These are phyloP conservation scores for Adansonia madagascariensis DNA, from an alignment of 441 rosid species.

Conservation along the genomic window DNA sequence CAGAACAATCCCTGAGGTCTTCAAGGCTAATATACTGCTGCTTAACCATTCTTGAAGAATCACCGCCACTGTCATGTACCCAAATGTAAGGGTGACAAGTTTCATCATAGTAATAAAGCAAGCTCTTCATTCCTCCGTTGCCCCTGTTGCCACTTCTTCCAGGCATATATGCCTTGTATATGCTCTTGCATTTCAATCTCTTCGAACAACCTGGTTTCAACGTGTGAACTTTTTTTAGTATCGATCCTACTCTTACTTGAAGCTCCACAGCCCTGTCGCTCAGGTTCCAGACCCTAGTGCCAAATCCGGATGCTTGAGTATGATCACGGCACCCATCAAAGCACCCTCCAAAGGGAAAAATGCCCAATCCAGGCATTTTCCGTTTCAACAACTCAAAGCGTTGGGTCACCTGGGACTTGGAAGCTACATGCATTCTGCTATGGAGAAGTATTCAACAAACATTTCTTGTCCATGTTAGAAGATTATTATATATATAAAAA, in stretches of 20 bases:
- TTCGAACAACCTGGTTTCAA: constrained; percentile 85
- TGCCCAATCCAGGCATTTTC: constrained; percentile 52
- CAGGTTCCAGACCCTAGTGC: constrained; percentile 74
- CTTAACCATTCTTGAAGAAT: constrained; percentile 81
- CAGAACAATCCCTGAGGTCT: constrained; percentile 79
- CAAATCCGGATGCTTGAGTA: constrained; percentile 56
- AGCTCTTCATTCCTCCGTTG: constrained; percentile 47
- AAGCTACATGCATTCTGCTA: constrained; percentile 26
- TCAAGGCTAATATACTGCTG: constrained; percentile 86
- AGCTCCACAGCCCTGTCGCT: constrained; percentile 79
- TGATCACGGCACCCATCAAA: constrained; percentile 78
- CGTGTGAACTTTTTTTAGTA: constrained; percentile 76
- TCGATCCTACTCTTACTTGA: constrained; percentile 80
- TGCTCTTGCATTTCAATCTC: constrained; percentile 70
- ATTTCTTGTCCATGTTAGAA: background rate
- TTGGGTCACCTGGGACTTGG: constrained; percentile 49
- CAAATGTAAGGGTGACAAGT: constrained; percentile 84
- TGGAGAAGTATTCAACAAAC: background rate
- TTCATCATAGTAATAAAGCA: constrained; percentile 76
- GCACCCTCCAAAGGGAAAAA: constrained; percentile 65
- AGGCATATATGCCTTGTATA: constrained; percentile 73
- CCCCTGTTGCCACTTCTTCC: constrained; percentile 34
- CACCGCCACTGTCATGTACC: constrained; percentile 74
- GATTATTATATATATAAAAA: background rate
- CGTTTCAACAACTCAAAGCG: constrained; percentile 35